Evolutionary conservation across 2,329 filamentous ascomycete species (phyloP).

Genomic region (Phaeoacremonium minimum): DNA sequence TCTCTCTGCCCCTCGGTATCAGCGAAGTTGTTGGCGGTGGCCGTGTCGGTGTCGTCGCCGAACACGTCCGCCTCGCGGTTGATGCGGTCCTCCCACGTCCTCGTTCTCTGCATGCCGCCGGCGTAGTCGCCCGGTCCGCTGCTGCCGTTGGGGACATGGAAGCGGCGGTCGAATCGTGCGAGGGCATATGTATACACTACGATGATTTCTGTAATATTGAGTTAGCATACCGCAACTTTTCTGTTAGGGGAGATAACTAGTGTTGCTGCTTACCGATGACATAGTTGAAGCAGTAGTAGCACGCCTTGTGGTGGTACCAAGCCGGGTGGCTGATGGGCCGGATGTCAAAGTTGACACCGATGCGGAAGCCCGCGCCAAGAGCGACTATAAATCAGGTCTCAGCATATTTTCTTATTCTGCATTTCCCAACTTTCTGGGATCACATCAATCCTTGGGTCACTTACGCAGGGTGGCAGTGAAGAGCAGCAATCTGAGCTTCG

Average conservation of each 20-base stretch:
- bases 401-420: too few species aligned
- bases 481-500: conserved; percentile 63
- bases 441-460: too few species aligned
- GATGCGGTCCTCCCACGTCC: conserved; percentile 9
- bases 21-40: conserved; percentile 1
- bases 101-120: too few species aligned
- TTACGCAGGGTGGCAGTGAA: conserved; percentile 51
- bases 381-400: too few species aligned
- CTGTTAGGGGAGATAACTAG: too few species aligned
- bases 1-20: conserved; percentile 2
- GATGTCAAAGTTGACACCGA: conserved; percentile 51
- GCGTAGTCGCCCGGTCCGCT: conserved; percentile 8
- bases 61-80: conserved; percentile 18
- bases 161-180: conserved; percentile 68
- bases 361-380: conserved; percentile 66
- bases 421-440: too few species aligned
- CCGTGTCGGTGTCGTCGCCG: conserved; percentile 5
- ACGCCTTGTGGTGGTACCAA: conserved; percentile 66
- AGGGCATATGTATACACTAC: conserved; percentile 65
- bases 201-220: too few species aligned
- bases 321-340: conserved; percentile 50
- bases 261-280: too few species aligned
- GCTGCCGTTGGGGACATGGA: conserved; percentile 41
- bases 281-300: conserved; percentile 80
- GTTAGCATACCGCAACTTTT: too few species aligned